Conservation (phyloP, 2,329 filamentous ascomycete genomes). For the Endoconidiophora polonica region DNA sequence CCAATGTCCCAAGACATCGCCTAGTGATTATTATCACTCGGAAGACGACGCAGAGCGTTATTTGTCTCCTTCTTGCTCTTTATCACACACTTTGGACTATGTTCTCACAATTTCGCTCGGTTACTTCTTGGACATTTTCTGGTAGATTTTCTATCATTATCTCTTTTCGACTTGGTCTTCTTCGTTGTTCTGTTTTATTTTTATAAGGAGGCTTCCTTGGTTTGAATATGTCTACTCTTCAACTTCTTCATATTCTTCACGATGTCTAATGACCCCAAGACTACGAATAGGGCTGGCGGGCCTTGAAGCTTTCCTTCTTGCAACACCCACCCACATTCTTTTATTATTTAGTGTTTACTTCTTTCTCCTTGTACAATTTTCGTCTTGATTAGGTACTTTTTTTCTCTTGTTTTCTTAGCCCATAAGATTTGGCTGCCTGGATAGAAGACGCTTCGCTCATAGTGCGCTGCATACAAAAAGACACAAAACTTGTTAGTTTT, state of each 20-base stretch:
- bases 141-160: neutral
- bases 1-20: conserved; percentile 1
- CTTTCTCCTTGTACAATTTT: conserved; percentile 12
- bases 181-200: neutral
- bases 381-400: neutral
- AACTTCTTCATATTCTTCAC: neutral
- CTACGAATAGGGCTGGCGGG: neutral
- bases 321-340: neutral
- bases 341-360: conserved; percentile 2
- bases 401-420: conserved; percentile 6
- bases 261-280: conserved; percentile 1
- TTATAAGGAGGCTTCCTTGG: too few species aligned
- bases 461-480: neutral
- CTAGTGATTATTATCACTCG: neutral
- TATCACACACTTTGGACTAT: neutral
- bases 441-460: neutral
- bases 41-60: conserved; percentile 12
- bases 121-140: neutral
- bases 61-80: conserved; percentile 16
- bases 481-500: conserved; percentile 1
- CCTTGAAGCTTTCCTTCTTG: neutral
- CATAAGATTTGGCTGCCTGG: conserved; percentile 3
- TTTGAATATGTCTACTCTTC: too few species aligned
- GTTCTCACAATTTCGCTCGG: too few species aligned
- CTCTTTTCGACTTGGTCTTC: conserved; percentile 15